Base-by-base conservation (phyloP, 2,329 filamentous ascomycete species). In the Scedosporium apiospermum region DNA sequence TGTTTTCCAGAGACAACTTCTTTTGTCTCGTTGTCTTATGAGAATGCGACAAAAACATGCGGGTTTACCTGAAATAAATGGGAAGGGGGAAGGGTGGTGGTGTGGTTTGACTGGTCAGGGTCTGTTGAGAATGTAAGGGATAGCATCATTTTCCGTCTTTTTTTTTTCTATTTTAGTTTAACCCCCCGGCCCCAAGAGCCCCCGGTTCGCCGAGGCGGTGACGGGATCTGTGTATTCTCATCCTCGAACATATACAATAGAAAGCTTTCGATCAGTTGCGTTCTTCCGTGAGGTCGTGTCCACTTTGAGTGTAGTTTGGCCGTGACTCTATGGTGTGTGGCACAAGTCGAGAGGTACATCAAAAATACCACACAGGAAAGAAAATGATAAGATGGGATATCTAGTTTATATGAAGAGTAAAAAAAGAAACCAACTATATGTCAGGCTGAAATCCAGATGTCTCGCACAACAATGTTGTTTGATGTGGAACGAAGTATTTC, bases 221-320 rank as follows among this genome's bases (percentile, higher is more conserved):
- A 18, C 26, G n/a, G 57, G 23, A n/a, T 23, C 57, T 42, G 30
- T 58, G 57, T 38, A 58, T 38, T 58, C 38, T 38, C 57, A 58
- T 58, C 57, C n/a, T 58, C 57, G 18, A 55, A 55, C 6, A 55
- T 55, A 55, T 55, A 55, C 51, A 55, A 55, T 55, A 55, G 51
- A 55, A 55, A 55, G 51, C 18, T 55, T 55, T 49, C n/a, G 34
- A 38, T 38, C 34, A 38, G 34, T 38, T 38, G 34, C 34, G 23
- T 55, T 55, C 23, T 23, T 23, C 12, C 4, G 30, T 1, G 2
- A 7, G 18, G n/a, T 49, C 16, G 7, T 49, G 44, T 21, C 5
- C n/a, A 49, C 44, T 9, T 49, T 7, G 6, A 21, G 18, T 49
- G 18, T 49, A 49, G 3, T 38, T 38, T 38, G 10, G 34, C 10